Base-by-base conservation (phyloP, 2,329 filamentous ascomycete genomes). In the Endocalyx cinctus region DNA sequence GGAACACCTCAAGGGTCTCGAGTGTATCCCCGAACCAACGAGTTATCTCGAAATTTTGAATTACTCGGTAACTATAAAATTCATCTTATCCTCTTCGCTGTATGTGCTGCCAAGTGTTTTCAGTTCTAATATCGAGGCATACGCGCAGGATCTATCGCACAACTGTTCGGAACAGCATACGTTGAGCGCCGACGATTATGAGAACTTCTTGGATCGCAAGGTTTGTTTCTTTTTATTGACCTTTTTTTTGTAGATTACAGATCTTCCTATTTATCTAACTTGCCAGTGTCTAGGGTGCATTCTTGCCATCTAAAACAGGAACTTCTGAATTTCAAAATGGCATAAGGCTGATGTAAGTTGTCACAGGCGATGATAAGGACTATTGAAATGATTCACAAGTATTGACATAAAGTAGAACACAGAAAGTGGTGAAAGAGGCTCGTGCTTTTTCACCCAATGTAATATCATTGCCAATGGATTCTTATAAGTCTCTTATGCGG, bases 371-470 rank as follows among this genome's bases (percentile, higher is more conserved):
- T 11, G n/a, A 15, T 15, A 25, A 32, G 5, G 16, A 31, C n/a
- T n/a, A 5, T 12, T 10, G 19, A 4, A 25, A 7, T 19, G 6
- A 34, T 15, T 6, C 15, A 8, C 2, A 15, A 17, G 12, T 13
- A 5, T 23, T 12, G n/a, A 5, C 7, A 15, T 22, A 23, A 10
- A 17, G 14, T 20, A 51, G 47, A n/a, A 33, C 48, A 12, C 48
- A 50, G 19, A 23, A 35, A 17, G 33, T 52, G 25, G 47, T 49
- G 3, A 30, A 41, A 12, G 37, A 55, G 14, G 36, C 43, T 1
- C 42, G 53, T 4, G 54, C 57, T 3, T 60, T 60, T 20, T 28
- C 41, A 4, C 45, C 49, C 2, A 31, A 49, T 29, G 33, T 47
- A 5, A 41, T 61, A 25, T 54, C 50, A 15, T 17, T 61, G 1